Conservation (phyloP, 441 rosid species). For the Cnidoscolus chayamansa region DNA sequence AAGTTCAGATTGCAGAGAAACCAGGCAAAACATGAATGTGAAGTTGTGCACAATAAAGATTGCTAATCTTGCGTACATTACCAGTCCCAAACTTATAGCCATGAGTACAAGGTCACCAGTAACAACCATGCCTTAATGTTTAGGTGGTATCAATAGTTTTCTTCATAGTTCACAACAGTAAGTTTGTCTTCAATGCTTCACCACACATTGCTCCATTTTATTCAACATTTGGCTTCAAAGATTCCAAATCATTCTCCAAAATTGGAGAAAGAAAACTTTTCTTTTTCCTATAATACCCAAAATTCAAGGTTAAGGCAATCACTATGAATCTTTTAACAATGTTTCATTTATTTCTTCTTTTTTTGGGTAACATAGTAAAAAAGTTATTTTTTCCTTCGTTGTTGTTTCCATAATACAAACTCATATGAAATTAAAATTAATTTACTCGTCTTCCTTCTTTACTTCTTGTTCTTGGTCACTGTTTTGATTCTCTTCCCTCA, state of each 20-base stretch:
- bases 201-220: not conserved
- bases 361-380: no score
- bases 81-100: no score
- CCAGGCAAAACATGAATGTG: no score
- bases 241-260: no score
- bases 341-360: no score
- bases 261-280: not conserved
- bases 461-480: not conserved
- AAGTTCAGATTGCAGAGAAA: not conserved
- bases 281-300: not conserved
- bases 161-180: not conserved
- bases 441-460: no score
- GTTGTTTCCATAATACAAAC: no score
- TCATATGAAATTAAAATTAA: not conserved
- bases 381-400: not conserved
- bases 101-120: no score
- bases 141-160: not conserved
- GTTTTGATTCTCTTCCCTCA: not conserved
- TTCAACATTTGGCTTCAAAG: not conserved
- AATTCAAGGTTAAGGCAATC: not conserved
- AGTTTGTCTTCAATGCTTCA: not conserved
- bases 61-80: no score
- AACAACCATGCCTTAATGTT: no score
- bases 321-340: not conserved
- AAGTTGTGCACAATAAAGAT: no score